Base-by-base conservation (phyloP, 768 basidiomycete species). In the Trametes cinnabarina region DNA sequence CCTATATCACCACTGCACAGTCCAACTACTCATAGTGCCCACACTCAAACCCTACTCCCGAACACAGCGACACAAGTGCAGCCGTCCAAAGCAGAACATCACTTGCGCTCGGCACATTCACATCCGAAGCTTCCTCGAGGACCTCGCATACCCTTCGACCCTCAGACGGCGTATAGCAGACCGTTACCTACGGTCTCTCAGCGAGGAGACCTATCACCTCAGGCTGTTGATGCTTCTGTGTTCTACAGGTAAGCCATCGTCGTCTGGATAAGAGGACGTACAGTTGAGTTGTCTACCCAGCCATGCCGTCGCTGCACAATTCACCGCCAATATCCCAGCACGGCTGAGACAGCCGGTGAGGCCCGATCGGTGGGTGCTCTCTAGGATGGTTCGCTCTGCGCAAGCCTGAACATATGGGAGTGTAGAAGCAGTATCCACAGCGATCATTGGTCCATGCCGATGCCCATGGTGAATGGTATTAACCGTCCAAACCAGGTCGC, bases 221-320 rank as follows among this genome's bases (percentile, higher is more conserved):
- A 56, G 20, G 51, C 62, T n/a, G 43, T 62, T 2, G 57, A 66
- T 42, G 60, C 80, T 1, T 61, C 74, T 15, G 73, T 80, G 3
- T 77, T 88, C 28, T 89, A 88, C 73, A 84, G 81, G 87, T 83
- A 63, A 47, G 78, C 62, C 1, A 23, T n/a, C 32, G 23, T 20
- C n/a, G 28, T 39, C 12, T 48, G 22, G 7, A 22, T 54, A 10
- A 23, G 34, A 28, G 22, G 2, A 26, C 44, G 30, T 32, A 12
- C 30, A 32, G 6, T 32, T 17, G 25, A 10, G 20, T 52, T 30
- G 11, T 12, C 44, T 54, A 1, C 35, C 15, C 17, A 22, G 62
- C 30, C 17, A 25, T n/a, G 48, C 10, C 47, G 22, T 86, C 20
- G 81, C 83, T 51, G 74, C 81, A 2, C 76, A 82, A 47, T 54